Conservation (phyloP, 2,329 filamentous ascomycete genomes). For the Curvularia hawaiiensis region DNA sequence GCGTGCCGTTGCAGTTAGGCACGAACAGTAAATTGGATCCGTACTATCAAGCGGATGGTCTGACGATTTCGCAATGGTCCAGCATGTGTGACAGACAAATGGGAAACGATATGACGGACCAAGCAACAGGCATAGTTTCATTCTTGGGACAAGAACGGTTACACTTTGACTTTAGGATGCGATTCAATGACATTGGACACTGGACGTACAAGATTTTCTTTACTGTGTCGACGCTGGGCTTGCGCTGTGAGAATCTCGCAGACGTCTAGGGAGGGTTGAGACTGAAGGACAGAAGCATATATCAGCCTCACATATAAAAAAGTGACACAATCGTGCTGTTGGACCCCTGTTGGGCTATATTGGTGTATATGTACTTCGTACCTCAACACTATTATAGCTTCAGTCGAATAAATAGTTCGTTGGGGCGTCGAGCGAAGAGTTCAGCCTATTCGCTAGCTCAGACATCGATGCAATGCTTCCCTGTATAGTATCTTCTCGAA, state of each 20-base stretch:
- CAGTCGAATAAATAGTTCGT: not conserved
- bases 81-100: not conserved
- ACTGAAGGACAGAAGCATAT: not conserved
- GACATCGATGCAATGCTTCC: constrained; percentile 3
- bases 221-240: not conserved
- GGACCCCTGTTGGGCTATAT: not conserved
- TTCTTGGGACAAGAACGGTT: not conserved
- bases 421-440: not conserved
- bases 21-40: not conserved
- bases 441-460: constrained; percentile 2
- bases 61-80: not conserved
- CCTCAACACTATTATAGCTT: not conserved
- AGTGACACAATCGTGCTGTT: not conserved
- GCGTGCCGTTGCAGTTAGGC: not conserved
- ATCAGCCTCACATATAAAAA: not conserved
- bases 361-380: not conserved
- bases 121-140: not conserved
- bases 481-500: constrained; percentile 9
- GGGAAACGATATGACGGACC: not conserved
- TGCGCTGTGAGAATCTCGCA: constrained; percentile 6
- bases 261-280: not conserved
- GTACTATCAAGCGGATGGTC: not conserved
- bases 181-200: not conserved
- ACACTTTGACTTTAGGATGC: not conserved
- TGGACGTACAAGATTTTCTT: not conserved